Evolutionary conservation across 371 early-diverging fungal genomes (phyloP), one percentile per base, ranked within the genome.

Genomic region (Chytridium lagenaria): DNA sequence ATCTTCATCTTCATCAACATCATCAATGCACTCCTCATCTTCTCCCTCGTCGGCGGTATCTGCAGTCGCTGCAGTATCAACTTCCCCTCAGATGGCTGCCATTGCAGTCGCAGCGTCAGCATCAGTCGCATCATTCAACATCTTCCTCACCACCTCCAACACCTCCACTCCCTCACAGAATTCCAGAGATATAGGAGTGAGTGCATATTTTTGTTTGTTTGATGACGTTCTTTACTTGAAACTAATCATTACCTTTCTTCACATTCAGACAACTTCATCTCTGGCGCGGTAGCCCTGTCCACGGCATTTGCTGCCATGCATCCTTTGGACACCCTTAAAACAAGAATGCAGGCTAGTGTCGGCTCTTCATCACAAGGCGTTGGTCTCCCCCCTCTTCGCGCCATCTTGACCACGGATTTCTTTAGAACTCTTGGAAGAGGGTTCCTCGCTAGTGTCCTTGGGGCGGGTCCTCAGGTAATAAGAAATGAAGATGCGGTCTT

Each of bases 251-350:
- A 22, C 3, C 23, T 15, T 34, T 28, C 33, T 31, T 61, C 37
- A 2, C 19, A 38, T 40, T n/a, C 52, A 68, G 68, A 68, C 52
- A 68, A 68, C 68, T 68, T 68, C 52, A 5, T 49, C 51, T 68
- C 68, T 28, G 68, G 68, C 2, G 30, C 33, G 31, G 19, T 68
- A 2, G 68, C 68, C 51, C 68, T 68, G 31, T 68, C 68, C 2
- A 68, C 51, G 2, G 68, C 68, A 1, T 68, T 68, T 40, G 68
- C 68, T 7, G 39, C 23, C 19, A 68, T 68, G 68, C 68, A 68
- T 33, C 68, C 68, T 26, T 51, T 68, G 66, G 68, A 68, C 68
- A 68, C 68, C 10, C 30, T 68, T 19, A 68, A 68, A 26, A 68
- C 68, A 7, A 34, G 68, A n/a, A 23, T 68, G 51, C 68, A 68